Percentiles rank a stretch among this genome's conserved stretches.
These are phyloP conservation scores for Grosmannia clavigera DNA, from an alignment of 2,329 filamentous ascomycete genomes.

Conservation along the genomic window DNA sequence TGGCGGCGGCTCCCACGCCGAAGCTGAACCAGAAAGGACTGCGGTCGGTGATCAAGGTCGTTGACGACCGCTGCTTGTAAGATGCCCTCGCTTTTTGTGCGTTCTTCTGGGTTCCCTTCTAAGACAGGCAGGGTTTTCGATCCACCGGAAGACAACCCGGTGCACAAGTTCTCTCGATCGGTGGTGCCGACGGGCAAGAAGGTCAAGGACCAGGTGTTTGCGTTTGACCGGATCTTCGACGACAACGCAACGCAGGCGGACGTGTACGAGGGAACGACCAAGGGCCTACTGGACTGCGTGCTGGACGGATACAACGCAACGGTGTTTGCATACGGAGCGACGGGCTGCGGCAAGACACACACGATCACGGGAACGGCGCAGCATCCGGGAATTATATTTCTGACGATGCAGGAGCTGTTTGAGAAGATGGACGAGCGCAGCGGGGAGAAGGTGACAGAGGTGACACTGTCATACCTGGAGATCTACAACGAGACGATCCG, in stretches of 20 bases:
- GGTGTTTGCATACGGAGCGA: constrained; percentile 95
- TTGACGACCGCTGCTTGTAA: constrained; percentile 92
- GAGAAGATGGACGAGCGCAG: constrained; percentile 84
- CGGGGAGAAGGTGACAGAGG: constrained; percentile 76
- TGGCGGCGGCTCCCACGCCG: constrained; percentile 75
- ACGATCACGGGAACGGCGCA: constrained; percentile 89
- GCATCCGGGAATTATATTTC: constrained; percentile 92
- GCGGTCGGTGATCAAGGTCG: constrained; percentile 83
- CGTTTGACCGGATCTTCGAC: constrained; percentile 93
- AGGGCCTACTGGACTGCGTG: constrained; percentile 81
- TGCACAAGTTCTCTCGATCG: constrained; percentile 75
- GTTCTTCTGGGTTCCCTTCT: background rate
- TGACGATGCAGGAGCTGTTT: constrained; percentile 98
- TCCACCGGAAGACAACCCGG: constrained; percentile 85
- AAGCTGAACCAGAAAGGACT: constrained; percentile 80
- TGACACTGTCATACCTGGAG: constrained; percentile 89
- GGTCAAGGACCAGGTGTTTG: constrained; percentile 95
- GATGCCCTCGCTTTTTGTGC: constrained; percentile 18
- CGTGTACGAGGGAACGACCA: constrained; percentile 89
- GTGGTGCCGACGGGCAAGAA: constrained; percentile 77
- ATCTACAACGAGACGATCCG: constrained; percentile 99
- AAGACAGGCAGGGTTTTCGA: constrained; percentile 66
- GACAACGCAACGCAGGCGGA: constrained; percentile 86
- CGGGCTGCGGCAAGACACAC: constrained; percentile 96
- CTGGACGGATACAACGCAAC: constrained; percentile 97